These are phyloP conservation scores for Coemansia guatemalensis DNA, from an alignment of 192 early-diverging fungal species.

Conservation along the genomic window DNA sequence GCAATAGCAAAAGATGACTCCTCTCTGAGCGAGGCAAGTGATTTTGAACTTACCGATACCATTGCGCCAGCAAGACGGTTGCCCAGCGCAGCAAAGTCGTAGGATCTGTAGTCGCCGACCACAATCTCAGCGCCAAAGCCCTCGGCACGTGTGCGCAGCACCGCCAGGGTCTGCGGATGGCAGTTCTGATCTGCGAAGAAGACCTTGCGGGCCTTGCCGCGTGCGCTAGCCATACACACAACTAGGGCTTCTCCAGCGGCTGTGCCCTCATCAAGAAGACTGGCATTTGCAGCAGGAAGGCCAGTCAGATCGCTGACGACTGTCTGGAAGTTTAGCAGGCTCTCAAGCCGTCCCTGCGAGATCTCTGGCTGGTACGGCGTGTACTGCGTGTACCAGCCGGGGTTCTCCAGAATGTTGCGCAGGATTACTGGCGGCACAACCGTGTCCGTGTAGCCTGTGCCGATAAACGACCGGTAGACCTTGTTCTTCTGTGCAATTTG, in stretches of 20 bases:
- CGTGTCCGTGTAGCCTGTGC: conserved; percentile 92
- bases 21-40: background rate
- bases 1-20: conserved; percentile 1
- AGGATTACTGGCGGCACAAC: conserved; percentile 93
- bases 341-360: conserved; percentile 96
- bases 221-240: conserved; percentile 71
- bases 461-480: conserved; percentile 89
- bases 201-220: conserved; percentile 76
- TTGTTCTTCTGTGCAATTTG: conserved; percentile 91
- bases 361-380: conserved; percentile 99
- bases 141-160: conserved; percentile 91
- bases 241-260: conserved; percentile 98
- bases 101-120: conserved; percentile 76
- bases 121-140: conserved; percentile 91
- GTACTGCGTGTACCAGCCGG: conserved; percentile 99
- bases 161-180: conserved; percentile 95
- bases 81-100: conserved; percentile 72
- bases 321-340: conserved; percentile 97
- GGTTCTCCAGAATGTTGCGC: conserved; percentile 97
- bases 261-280: conserved; percentile 98
- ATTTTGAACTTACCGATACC: conserved; percentile 63
- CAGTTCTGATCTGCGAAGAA: conserved; percentile 94
- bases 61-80: conserved; percentile 87
- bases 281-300: conserved; percentile 95
- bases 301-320: conserved; percentile 95